These are phyloP conservation scores for Hypoxylon sp. DNA, from an alignment of 2,329 filamentous ascomycete species.

Conservation along the genomic window DNA sequence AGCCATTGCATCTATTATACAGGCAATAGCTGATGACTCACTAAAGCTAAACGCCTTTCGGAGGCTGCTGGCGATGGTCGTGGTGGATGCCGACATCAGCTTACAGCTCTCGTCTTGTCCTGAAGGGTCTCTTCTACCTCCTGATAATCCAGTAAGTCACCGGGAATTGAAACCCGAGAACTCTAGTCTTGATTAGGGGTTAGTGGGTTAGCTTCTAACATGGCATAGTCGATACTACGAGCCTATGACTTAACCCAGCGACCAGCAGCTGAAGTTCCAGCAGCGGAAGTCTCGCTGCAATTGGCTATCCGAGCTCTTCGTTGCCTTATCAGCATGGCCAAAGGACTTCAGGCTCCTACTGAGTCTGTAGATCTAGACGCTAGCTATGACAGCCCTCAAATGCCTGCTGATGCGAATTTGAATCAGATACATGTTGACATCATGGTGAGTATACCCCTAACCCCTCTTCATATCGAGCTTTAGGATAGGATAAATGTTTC, in stretches of 20 bases:
- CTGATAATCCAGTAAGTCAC: slow-evolving; percentile 50
- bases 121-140: slow-evolving; percentile 43
- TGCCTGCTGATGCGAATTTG: slow-evolving; percentile 36
- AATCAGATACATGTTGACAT: slow-evolving; percentile 63
- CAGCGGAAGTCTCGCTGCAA: slow-evolving; percentile 63
- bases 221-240: slow-evolving; percentile 47
- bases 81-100: slow-evolving; percentile 69
- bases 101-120: slow-evolving; percentile 56
- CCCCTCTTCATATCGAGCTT: not conserved
- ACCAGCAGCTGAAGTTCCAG: slow-evolving; percentile 45
- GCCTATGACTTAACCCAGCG: slow-evolving; percentile 51
- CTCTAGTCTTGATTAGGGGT: not conserved
- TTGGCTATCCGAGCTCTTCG: slow-evolving; percentile 71
- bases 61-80: slow-evolving; percentile 73
- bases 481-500: slow-evolving; percentile 59
- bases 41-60: slow-evolving; percentile 68
- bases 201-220: slow-evolving; percentile 49
- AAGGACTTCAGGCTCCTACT: slow-evolving; percentile 77
- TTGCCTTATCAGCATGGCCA: slow-evolving; percentile 79
- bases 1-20: slow-evolving; percentile 81
- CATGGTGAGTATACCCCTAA: slow-evolving; percentile 58
- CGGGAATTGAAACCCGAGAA: slow-evolving; percentile 43
- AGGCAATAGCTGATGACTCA: slow-evolving; percentile 74
- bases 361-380: slow-evolving; percentile 79
- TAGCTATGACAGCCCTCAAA: slow-evolving; percentile 53